phyloP scores from a whole-genome alignment of 257 asterid species.

The Nicotiana benthamiana region DNA sequence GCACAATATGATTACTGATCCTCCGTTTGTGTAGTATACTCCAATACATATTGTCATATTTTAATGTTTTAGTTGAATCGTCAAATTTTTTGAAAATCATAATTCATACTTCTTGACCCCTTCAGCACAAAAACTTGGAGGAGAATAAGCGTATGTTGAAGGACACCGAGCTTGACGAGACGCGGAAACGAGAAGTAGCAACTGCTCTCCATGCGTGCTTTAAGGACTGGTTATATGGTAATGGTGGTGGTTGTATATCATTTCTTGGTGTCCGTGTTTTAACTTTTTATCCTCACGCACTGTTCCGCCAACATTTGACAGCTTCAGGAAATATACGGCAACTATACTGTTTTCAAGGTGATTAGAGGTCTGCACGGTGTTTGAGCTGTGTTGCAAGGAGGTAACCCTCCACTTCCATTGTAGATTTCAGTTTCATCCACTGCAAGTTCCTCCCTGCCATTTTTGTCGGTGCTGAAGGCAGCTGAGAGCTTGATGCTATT shows the following conservation, averaged over 20 bases:
- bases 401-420: not conserved
- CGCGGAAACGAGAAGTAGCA: conserved; percentile 75
- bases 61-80: not conserved
- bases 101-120: conserved; percentile 14
- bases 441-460: conserved; percentile 1
- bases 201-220: conserved; percentile 77
- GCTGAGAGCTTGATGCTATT: conserved; percentile 11
- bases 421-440: conserved; percentile 1
- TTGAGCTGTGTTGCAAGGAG: not conserved
- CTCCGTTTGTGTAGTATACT: not conserved
- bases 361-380: conserved; percentile 14
- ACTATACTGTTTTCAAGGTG: conserved; percentile 88
- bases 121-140: conserved; percentile 58
- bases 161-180: conserved; percentile 83
- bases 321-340: conserved; percentile 96
- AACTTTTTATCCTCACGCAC: not conserved
- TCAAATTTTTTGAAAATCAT: not conserved
- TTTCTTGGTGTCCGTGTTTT: not conserved
- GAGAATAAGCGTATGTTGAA: conserved; percentile 68
- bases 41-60: not conserved
- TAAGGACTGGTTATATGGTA: conserved; percentile 97
- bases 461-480: conserved; percentile 13
- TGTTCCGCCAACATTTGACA: conserved; percentile 23
- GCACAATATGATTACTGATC: not conserved
- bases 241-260: not conserved